Evolutionary conservation across 805 yeast species (phyloP).

Genomic region (Pichia insulana): DNA sequence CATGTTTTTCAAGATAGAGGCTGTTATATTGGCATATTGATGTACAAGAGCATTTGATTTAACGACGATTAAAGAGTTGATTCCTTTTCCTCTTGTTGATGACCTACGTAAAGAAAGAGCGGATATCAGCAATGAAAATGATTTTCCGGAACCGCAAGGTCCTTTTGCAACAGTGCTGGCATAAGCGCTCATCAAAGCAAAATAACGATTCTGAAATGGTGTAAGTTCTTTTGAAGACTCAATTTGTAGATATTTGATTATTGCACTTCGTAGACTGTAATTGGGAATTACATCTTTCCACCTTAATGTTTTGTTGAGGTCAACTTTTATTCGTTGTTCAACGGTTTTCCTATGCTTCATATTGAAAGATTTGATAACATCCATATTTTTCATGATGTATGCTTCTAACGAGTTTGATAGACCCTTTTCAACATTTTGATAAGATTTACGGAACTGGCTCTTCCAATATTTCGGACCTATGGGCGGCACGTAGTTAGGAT

Average conservation of each 20-base stretch:
- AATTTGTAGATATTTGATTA: slow-evolving; percentile 12
- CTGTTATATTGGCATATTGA: slow-evolving; percentile 17
- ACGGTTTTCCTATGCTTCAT: slow-evolving; percentile 13
- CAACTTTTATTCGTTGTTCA: slow-evolving; percentile 18
- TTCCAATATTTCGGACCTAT: slow-evolving; percentile 18
- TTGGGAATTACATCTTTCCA: slow-evolving; percentile 18
- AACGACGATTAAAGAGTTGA: slow-evolving; percentile 25
- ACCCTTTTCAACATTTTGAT: slow-evolving; percentile 14
- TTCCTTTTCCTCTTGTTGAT: slow-evolving; percentile 20
- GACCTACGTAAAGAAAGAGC: slow-evolving; percentile 21
- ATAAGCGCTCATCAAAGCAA: slow-evolving; percentile 19
- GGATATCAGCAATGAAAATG: slow-evolving; percentile 21
- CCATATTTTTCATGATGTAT: slow-evolving; percentile 17
- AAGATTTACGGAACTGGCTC: slow-evolving; percentile 13
- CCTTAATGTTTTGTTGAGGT: slow-evolving; percentile 11
- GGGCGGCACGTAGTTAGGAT: neutral
- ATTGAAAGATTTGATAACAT: slow-evolving; percentile 21
- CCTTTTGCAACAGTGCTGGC: slow-evolving; percentile 26
- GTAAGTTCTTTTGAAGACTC: slow-evolving; percentile 15
- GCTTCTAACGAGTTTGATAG: slow-evolving; percentile 16
- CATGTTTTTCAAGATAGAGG: slow-evolving; percentile 10
- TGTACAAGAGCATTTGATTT: slow-evolving; percentile 21
- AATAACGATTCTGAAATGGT: slow-evolving; percentile 23
- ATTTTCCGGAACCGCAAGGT: slow-evolving; percentile 26
- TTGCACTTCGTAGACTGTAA: slow-evolving; percentile 11